phyloP scores from a whole-genome alignment of 768 basidiomycete species.

The Paxillus involutus region DNA sequence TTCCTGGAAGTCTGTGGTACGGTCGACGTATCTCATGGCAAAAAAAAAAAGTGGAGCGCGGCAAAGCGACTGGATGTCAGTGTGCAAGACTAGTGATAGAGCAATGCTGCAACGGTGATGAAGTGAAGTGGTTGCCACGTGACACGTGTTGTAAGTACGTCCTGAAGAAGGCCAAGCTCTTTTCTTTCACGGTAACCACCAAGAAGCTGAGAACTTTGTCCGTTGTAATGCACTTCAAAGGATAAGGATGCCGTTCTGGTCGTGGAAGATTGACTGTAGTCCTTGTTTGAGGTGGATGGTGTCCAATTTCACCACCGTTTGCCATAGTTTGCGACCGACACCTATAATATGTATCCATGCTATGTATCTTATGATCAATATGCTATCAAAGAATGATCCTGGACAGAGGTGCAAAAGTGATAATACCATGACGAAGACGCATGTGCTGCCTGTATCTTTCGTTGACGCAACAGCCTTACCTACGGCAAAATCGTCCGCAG shows the following conservation, averaged over 20 bases:
- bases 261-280: constrained; percentile 41
- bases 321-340: constrained; percentile 57
- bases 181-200: constrained; percentile 23
- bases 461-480: constrained; percentile 60
- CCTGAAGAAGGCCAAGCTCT: not conserved
- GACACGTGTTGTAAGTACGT: constrained; percentile 4
- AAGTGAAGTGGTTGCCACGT: constrained; percentile 20
- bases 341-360: too few species aligned
- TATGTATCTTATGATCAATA: too few species aligned
- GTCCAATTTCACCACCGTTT: constrained; percentile 47
- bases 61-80: not conserved
- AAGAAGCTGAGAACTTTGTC: constrained; percentile 19
- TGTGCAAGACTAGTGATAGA: too few species aligned
- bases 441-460: constrained; percentile 53
- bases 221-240: constrained; percentile 5
- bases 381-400: constrained; percentile 18
- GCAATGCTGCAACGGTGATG: not conserved
- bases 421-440: too few species aligned
- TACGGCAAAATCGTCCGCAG: constrained; percentile 44
- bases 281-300: constrained; percentile 77
- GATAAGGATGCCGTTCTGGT: constrained; percentile 21
- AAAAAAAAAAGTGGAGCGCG: constrained; percentile 2
- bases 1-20: constrained; percentile 62
- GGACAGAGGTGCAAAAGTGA: constrained; percentile 8
- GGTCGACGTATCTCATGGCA: constrained; percentile 56